These are phyloP conservation scores for Neurospora tetrasperma DNA, from an alignment of 495 filamentous ascomycete species.

Conservation along the genomic window DNA sequence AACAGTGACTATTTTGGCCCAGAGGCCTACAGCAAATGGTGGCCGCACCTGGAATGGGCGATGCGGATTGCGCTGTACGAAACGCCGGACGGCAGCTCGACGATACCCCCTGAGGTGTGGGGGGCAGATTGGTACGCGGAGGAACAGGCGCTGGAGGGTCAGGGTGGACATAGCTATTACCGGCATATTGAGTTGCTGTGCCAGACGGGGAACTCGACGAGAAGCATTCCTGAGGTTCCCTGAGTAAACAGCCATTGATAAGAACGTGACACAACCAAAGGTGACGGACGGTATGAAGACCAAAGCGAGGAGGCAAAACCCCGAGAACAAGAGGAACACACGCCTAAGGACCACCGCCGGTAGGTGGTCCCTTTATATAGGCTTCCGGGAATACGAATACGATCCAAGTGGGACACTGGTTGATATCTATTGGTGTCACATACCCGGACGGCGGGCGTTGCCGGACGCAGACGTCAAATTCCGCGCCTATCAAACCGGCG, in stretches of 20 bases:
- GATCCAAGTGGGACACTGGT: neutral
- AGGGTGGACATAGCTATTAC: slow-evolving; percentile 21
- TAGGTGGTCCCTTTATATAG: neutral
- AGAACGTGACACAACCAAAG: neutral
- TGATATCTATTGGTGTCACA: neutral
- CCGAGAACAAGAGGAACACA: neutral
- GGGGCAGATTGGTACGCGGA: slow-evolving; percentile 37
- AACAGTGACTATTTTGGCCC: slow-evolving; percentile 33
- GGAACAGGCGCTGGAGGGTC: slow-evolving; percentile 20
- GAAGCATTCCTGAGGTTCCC: slow-evolving; percentile 24
- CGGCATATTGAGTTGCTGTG: slow-evolving; percentile 41
- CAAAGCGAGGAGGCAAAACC: neutral
- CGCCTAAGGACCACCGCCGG: neutral
- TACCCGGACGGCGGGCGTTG: neutral
- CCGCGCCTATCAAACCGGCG: neutral
- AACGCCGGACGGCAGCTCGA: slow-evolving; percentile 15
- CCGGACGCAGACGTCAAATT: neutral
- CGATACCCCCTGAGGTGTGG: slow-evolving; percentile 43
- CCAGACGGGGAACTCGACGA: slow-evolving; percentile 31
- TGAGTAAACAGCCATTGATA: slow-evolving; percentile 7
- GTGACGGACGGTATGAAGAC: neutral
- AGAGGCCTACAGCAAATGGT: slow-evolving; percentile 36
- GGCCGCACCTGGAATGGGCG: slow-evolving; percentile 46
- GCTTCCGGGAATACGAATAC: neutral
- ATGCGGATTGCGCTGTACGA: slow-evolving; percentile 40